phyloP scores from a whole-genome alignment of 2,329 filamentous ascomycete species.

The Coniochaeta sp. region DNA sequence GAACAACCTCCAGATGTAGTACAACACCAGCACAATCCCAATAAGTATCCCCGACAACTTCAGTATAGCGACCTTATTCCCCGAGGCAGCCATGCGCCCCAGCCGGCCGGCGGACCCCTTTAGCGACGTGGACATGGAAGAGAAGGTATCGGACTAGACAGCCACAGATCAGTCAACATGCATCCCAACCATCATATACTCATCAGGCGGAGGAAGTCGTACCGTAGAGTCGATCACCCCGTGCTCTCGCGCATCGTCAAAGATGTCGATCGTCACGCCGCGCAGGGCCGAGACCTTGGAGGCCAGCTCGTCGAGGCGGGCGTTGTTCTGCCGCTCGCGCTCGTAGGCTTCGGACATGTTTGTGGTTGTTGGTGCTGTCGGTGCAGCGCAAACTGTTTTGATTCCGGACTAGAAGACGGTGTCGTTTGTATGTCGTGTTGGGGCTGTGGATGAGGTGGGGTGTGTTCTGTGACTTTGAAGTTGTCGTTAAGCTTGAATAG shows the following conservation, averaged over 20 bases:
- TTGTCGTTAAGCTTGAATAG: background rate
- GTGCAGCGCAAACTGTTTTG: background rate
- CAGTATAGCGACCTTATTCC: constrained; percentile 85
- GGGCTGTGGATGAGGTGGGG: background rate
- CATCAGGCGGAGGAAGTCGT: constrained; percentile 24
- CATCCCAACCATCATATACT: background rate
- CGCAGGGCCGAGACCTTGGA: constrained; percentile 87
- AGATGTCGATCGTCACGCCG: constrained; percentile 94
- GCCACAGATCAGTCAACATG: background rate
- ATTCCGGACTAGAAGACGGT: background rate
- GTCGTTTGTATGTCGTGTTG: constrained; percentile 1
- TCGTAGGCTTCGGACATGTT: constrained; percentile 71
- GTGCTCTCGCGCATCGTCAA: constrained; percentile 88
- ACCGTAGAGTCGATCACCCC: constrained; percentile 83
- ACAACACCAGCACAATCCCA: constrained; percentile 65
- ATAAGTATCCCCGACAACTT: constrained; percentile 83
- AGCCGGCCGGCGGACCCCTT: constrained; percentile 78
- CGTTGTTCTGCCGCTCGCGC: constrained; percentile 87
- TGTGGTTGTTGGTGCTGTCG: constrained; percentile 6
- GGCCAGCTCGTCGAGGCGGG: constrained; percentile 83
- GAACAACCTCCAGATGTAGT: constrained; percentile 61
- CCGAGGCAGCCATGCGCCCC: constrained; percentile 82
- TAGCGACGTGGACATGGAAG: constrained; percentile 72
- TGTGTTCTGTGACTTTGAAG: too few relatives aligned
- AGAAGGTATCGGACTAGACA: constrained; percentile 77